Conservation (phyloP, 1,284 basidiomycete genomes). For the Cutaneotrichosporon curvatum region DNA sequence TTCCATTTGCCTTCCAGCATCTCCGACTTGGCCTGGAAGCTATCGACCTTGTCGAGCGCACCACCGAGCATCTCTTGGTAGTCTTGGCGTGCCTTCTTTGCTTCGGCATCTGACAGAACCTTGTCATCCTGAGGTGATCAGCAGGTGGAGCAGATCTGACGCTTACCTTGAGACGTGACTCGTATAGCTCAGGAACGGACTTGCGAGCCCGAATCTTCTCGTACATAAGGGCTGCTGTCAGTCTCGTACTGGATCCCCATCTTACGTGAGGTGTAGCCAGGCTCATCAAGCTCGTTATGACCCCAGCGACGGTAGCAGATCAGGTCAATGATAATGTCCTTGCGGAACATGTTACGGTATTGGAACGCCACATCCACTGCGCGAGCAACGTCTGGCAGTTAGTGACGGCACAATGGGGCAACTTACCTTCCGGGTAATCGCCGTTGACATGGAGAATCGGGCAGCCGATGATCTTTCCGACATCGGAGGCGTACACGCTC, state of each 20-base stretch:
- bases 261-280: constrained; percentile 70
- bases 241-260: neutral
- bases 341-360: constrained; percentile 75
- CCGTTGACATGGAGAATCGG: constrained; percentile 89
- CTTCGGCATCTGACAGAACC: constrained; percentile 52
- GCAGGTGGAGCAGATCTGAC: too few relatives aligned
- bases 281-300: constrained; percentile 86
- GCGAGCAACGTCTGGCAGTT: constrained; percentile 59
- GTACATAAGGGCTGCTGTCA: constrained; percentile 61
- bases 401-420: neutral
- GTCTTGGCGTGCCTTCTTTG: constrained; percentile 51
- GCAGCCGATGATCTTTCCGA: constrained; percentile 81
- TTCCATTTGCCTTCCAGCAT: constrained; percentile 60
- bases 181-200: constrained; percentile 74
- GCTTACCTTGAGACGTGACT: constrained; percentile 64
- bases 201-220: constrained; percentile 67
- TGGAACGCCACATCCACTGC: constrained; percentile 73
- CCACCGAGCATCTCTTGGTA: constrained; percentile 60
- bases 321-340: constrained; percentile 80
- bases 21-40: constrained; percentile 52
- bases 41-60: constrained; percentile 53
- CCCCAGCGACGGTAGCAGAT: constrained; percentile 76
- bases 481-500: constrained; percentile 78
- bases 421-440: constrained; percentile 72
- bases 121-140: constrained; percentile 51